A percentile compares a stretch with the other conserved stretches of the same genome.
Evolutionary conservation across 768 basidiomycete species (phyloP).

Genomic region (Lanmaoa pseudosensibilis): DNA sequence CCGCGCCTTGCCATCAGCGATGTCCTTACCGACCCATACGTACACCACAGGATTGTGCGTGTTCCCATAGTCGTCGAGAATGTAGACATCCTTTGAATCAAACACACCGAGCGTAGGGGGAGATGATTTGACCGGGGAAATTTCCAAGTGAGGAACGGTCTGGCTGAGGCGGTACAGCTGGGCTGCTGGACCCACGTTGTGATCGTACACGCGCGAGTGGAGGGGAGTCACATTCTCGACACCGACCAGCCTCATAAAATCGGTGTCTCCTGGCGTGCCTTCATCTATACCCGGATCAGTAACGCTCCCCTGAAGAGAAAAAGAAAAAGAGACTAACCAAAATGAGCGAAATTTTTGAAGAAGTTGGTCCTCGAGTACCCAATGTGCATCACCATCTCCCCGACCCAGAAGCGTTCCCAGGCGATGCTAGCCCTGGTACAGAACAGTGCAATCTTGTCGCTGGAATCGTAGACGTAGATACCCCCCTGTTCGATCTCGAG

Average conservation of each 20-base stretch:
- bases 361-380: constrained; percentile 40
- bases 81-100: constrained; percentile 49
- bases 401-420: constrained; percentile 58
- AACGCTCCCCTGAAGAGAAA: neutral
- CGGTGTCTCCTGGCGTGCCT: constrained; percentile 44
- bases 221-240: constrained; percentile 20
- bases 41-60: constrained; percentile 46
- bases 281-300: constrained; percentile 42
- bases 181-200: constrained; percentile 15
- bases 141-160: constrained; percentile 39
- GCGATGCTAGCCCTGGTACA: constrained; percentile 56
- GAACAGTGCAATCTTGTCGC: constrained; percentile 50
- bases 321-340: constrained; percentile 36
- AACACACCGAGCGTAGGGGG: constrained; percentile 35
- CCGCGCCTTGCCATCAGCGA: constrained; percentile 46
- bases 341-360: constrained; percentile 46
- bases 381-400: constrained; percentile 54
- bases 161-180: constrained; percentile 47
- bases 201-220: constrained; percentile 9
- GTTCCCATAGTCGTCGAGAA: constrained; percentile 45
- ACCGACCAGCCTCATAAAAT: constrained; percentile 52
- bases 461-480: constrained; percentile 62
- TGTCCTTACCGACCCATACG: constrained; percentile 56
- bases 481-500: constrained; percentile 53
- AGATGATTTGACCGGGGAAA: constrained; percentile 32